Percentiles rank a stretch among this genome's conserved stretches.
phyloP scores from a whole-genome alignment of 306 rosid genomes.

The Calophaca sinica region DNA sequence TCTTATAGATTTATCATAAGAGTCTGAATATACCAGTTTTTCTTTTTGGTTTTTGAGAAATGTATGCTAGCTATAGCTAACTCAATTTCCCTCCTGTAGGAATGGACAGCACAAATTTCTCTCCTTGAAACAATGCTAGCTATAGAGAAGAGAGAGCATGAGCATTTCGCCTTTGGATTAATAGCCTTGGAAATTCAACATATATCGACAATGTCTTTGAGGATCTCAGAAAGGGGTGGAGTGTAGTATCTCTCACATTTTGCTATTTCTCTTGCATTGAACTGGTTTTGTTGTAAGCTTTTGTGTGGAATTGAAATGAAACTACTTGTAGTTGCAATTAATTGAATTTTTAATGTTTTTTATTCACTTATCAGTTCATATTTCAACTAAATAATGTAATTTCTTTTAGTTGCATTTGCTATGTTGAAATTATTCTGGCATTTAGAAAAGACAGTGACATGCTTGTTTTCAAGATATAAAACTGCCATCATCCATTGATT shows the following conservation, averaged over 20 bases:
- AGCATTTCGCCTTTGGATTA: slow-evolving; percentile 95
- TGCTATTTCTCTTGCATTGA: neutral
- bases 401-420: slow-evolving; percentile 17
- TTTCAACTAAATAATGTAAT: neutral
- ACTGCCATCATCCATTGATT: slow-evolving; percentile 2
- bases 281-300: slow-evolving; percentile 8
- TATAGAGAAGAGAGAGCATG: slow-evolving; percentile 97
- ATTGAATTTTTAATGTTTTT: too few relatives aligned
- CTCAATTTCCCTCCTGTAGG: slow-evolving; percentile 52
- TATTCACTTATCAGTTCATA: too few relatives aligned
- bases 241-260: slow-evolving; percentile 15
- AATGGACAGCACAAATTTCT: slow-evolving; percentile 80
- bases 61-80: slow-evolving; percentile 19
- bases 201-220: slow-evolving; percentile 96
- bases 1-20: neutral
- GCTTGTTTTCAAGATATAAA: neutral
- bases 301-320: too few relatives aligned
- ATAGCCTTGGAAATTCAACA: slow-evolving; percentile 77
- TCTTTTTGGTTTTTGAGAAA: neutral
- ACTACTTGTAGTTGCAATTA: too few relatives aligned
- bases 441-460: neutral
- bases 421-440: slow-evolving; percentile 15
- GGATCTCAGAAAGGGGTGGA: slow-evolving; percentile 90
- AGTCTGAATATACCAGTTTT: slow-evolving; percentile 1
- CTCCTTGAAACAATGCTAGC: slow-evolving; percentile 78